A percentile compares a stretch with the other conserved stretches of the same genome.
Conservation (phyloP, 257 asterid species). For the Plantago major region DNA sequence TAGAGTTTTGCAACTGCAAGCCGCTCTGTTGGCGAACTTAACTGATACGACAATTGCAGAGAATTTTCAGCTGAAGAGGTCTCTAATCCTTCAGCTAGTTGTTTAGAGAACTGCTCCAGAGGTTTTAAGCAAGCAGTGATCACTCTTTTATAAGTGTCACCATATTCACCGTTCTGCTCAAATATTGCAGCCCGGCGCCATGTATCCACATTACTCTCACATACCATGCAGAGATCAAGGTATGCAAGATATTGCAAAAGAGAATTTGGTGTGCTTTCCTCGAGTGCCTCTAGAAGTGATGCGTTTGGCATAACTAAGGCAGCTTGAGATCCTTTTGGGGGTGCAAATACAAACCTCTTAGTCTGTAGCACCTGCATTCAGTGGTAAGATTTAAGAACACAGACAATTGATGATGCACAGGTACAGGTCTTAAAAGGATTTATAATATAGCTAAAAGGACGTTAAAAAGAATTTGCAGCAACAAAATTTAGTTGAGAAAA, state of each 20-base stretch:
- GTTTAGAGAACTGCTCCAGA: conserved; percentile 58
- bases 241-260: conserved; percentile 85
- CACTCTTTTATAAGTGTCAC: conserved; percentile 83
- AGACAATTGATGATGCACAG: neutral
- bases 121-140: conserved; percentile 65
- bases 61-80: conserved; percentile 55
- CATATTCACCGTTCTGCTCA: conserved; percentile 89
- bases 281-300: conserved; percentile 64
- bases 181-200: conserved; percentile 99
- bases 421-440: neutral
- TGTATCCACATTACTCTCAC: conserved; percentile 82
- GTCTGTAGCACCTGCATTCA: conserved; percentile 68
- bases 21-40: conserved; percentile 56
- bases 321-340: conserved; percentile 97
- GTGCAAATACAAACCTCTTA: conserved; percentile 82
- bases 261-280: conserved; percentile 78
- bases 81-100: conserved; percentile 59
- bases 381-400: neutral
- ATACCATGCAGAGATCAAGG: conserved; percentile 90
- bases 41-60: conserved; percentile 64
- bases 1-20: conserved; percentile 49
- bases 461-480: neutral
- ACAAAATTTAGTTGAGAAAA: conserved; percentile 1
- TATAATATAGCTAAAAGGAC: neutral
- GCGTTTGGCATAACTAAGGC: conserved; percentile 96